Base-by-base conservation (phyloP, 345 rosid genomes). In the Pelargonium nanum region DNA sequence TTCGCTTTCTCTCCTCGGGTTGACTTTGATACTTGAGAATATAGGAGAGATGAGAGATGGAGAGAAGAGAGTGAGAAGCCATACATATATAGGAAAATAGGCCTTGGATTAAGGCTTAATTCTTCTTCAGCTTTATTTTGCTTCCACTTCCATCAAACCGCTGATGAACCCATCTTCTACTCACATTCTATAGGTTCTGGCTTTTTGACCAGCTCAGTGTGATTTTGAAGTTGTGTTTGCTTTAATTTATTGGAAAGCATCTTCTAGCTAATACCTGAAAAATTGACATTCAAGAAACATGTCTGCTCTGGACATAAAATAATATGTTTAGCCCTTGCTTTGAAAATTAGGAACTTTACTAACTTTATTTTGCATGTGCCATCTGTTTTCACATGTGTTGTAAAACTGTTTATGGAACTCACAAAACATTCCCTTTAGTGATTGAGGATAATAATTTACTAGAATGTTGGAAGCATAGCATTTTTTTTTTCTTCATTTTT, bases 61-160 rank as follows among this genome's bases (percentile, higher is more conserved):
- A 26, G 40, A 2, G 53, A 40, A 20, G 65, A 24, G 56, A 30
- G 15, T 21, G 17, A 6, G 7, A 55, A 23, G 23, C 4, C 7
- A 54, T 6, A 20, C 26, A 32, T 40, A 34, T 51, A 60, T 10
- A 19, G 30, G 50, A 53, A 53, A 55, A n/a, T 30, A 19, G 60
- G 57, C 69, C 77, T 56, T 73, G 48, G 70, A 67, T 58, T 76
- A 30, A 56, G 74, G 76, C 80, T 57, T 66, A 76, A 76, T 61
- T 61, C 16, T 40, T 40, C 50, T 61, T 59, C 48, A 40, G 48
- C 48, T 40, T 40, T 40, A 40, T 9, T 12, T 40, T 40, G 15
- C 48, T 40, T 40, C 48, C 15, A 30, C 40, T 30, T 30, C 10
- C 10, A 12, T 30, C 40, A 40, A 40, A 40, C n/a, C n/a, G n/a